Base-by-base conservation (phyloP, 805 yeast species). In the Saturnispora quitensis region DNA sequence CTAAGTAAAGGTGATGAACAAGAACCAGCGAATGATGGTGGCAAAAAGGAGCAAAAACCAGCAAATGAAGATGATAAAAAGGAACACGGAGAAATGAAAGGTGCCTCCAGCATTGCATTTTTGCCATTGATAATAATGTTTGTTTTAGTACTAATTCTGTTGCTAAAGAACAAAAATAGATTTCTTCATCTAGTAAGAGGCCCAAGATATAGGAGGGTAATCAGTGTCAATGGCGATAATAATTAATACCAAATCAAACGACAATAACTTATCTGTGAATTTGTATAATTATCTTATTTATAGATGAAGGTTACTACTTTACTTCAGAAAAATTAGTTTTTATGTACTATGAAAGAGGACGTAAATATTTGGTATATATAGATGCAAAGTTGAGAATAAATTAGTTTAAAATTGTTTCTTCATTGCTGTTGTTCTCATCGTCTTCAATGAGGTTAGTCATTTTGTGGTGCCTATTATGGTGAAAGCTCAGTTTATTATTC, bases 171-270 rank as follows among this genome's bases (percentile, higher is more conserved):
- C 28, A 60, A 54, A 36, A 56, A 55, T 15, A 58, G 56, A n/a
- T 49, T 66, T 22, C 35, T 57, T 34, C 52, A 52, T 34, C 52
- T 60, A 7, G 38, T 64, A 12, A 55, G 57, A 24, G 68, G 68
- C 17, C 67, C 68, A 46, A 58, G 68, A 55, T 66, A 66, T 51
- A 60, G 67, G 53, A 56, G 68, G 20, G 48, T 50, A 6, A 33
- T 50, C 13, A 31, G 43, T 27, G 48, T 50, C 34, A 34, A 43
- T 18, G 52, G 52, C 15, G 52, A 44, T 7, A 17, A 38, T 20
- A 38, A 18, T 38, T 38, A 38, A 18, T 17, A 12, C 17, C n/a
- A n/a, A 20, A 31, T 13, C 34, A 31, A 25, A 25, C 9, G 28
- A 25, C 28, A 25, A 25, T 10, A 25, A 25, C 7, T 25, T 6